phyloP scores from a whole-genome alignment of 1,284 basidiomycete species.

The Ceratobasidium papillatum region DNA sequence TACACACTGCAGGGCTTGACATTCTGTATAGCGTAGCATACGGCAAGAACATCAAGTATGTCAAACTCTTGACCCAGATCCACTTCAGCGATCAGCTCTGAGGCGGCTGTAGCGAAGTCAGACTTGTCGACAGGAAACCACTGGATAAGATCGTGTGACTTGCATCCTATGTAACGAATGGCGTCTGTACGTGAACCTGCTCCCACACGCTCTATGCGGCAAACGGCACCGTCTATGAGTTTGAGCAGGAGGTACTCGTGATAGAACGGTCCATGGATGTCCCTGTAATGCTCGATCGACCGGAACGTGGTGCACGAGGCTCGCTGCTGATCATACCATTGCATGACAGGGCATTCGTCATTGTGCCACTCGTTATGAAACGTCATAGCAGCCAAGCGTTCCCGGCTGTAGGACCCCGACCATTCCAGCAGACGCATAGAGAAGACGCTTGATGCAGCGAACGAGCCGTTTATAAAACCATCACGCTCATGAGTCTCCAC shows the following conservation, averaged over 20 bases:
- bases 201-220: not conserved
- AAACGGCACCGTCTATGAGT: not conserved
- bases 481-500: too few relatives aligned
- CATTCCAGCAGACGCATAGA: too few relatives aligned
- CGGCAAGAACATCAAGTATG: not conserved
- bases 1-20: too few relatives aligned
- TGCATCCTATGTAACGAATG: conserved; percentile 3
- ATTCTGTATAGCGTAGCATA: conserved; percentile 3
- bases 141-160: conserved; percentile 1
- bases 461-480: too few relatives aligned
- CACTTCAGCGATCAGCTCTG: not conserved
- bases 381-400: too few relatives aligned
- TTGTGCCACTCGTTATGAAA: not conserved
- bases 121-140: not conserved
- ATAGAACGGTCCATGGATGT: too few relatives aligned
- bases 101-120: not conserved
- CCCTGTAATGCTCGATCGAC: too few relatives aligned
- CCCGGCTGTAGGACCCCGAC: too few relatives aligned
- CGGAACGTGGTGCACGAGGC: not conserved
- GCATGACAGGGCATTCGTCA: not conserved
- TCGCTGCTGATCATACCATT: not conserved
- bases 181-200: conserved; percentile 1
- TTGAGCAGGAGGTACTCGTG: too few relatives aligned
- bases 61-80: not conserved
- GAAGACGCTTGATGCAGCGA: too few relatives aligned